Evolutionary conservation across 2,329 filamentous ascomycete species (phyloP).

Genomic region (Venturia nashicola): DNA sequence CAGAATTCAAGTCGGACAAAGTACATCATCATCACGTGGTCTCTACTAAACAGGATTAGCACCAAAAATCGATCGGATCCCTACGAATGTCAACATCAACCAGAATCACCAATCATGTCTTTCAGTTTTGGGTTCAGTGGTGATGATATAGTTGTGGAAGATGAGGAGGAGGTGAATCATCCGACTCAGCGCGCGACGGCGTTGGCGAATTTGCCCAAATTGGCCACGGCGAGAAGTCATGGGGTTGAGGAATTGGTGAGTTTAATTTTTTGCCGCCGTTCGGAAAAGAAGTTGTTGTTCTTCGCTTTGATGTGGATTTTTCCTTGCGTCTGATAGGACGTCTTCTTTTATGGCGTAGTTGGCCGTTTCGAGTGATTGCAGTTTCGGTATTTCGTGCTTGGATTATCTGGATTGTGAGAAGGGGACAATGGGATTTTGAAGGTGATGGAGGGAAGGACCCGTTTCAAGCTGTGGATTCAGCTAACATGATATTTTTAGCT

Average conservation of each 20-base stretch:
- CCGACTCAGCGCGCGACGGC: not conserved
- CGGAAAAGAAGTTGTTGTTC: too few relatives aligned
- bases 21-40: not conserved
- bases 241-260: constrained; percentile 6
- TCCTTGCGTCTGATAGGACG: too few relatives aligned
- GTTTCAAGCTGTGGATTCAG: not conserved
- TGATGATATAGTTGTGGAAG: constrained; percentile 2
- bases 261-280: not conserved
- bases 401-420: too few relatives aligned
- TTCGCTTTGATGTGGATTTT: too few relatives aligned
- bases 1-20: too few relatives aligned
- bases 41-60: not conserved
- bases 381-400: too few relatives aligned
- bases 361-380: too few relatives aligned
- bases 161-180: not conserved
- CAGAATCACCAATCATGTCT: constrained; percentile 1
- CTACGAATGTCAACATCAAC: not conserved
- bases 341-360: too few relatives aligned
- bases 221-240: constrained; percentile 3
- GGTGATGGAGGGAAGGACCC: too few relatives aligned
- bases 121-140: constrained; percentile 8
- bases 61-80: not conserved
- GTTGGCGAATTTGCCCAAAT: not conserved
- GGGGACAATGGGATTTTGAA: too few relatives aligned
- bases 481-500: not conserved